These are phyloP conservation scores for Hericium alpestre DNA, from an alignment of 768 basidiomycete genomes.

Conservation along the genomic window DNA sequence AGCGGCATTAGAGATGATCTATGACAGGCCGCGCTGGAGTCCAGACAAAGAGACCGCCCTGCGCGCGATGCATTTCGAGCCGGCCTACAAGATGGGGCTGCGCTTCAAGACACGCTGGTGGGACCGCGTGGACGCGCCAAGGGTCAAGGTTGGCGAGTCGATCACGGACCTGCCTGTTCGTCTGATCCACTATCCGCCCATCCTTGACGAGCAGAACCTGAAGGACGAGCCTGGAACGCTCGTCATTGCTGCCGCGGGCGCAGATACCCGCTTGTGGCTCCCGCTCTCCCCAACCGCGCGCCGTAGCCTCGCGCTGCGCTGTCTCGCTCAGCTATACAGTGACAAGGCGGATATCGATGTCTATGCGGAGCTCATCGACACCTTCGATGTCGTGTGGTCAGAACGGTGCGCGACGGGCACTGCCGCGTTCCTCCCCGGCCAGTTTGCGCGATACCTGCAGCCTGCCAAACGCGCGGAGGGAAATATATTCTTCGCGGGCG, in stretches of 20 bases:
- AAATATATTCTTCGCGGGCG: conserved; percentile 19
- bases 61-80: conserved; percentile 12
- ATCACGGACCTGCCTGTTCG: conserved; percentile 11
- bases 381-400: conserved; percentile 18
- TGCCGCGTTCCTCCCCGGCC: conserved; percentile 21
- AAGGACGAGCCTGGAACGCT: conserved; percentile 18
- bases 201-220: conserved; percentile 14
- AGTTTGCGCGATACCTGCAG: conserved; percentile 14
- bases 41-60: conserved; percentile 13
- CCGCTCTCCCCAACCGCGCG: conserved; percentile 13
- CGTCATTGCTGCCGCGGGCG: conserved; percentile 19
- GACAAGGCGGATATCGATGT: background rate
- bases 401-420: conserved; percentile 16
- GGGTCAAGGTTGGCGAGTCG: background rate
- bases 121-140: background rate
- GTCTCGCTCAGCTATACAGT: conserved; percentile 15
- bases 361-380: background rate
- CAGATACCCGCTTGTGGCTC: conserved; percentile 14
- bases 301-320: conserved; percentile 11
- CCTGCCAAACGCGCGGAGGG: conserved; percentile 13
- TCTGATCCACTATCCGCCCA: conserved; percentile 11
- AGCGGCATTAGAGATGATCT: conserved; percentile 15
- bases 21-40: conserved; percentile 14
- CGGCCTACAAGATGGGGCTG: conserved; percentile 8
- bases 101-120: conserved; percentile 3